These are phyloP conservation scores for Eucalyptus coolabah DNA, from an alignment of 345 rosid genomes.

Conservation along the genomic window DNA sequence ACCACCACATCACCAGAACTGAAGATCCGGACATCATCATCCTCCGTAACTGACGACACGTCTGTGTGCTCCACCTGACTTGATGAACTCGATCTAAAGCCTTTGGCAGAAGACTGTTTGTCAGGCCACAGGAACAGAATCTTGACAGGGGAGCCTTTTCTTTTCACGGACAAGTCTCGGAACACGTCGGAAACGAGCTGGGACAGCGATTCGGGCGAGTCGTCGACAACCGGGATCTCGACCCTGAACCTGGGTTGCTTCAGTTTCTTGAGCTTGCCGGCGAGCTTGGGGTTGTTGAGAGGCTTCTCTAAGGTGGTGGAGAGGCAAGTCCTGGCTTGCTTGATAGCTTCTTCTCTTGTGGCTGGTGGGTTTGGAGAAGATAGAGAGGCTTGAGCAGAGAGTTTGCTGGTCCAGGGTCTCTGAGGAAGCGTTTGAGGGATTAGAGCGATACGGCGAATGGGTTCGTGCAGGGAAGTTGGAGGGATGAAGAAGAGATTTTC, in stretches of 20 bases:
- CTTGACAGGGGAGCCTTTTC: constrained; percentile 45
- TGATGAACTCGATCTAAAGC: constrained; percentile 14
- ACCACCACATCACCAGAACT: constrained; percentile 53
- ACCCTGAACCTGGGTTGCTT: constrained; percentile 69
- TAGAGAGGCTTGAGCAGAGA: constrained; percentile 16
- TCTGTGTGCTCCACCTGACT: constrained; percentile 26
- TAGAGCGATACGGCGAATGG: background rate
- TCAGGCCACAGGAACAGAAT: constrained; percentile 47
- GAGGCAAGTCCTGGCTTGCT: constrained; percentile 74
- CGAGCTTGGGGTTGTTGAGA: constrained; percentile 62
- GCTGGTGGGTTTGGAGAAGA: constrained; percentile 46
- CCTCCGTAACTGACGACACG: constrained; percentile 9
- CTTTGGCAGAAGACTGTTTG: constrained; percentile 18
- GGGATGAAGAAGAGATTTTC: background rate
- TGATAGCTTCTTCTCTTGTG: constrained; percentile 75
- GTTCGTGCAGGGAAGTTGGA: background rate
- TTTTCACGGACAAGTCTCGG: constrained; percentile 30
- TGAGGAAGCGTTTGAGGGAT: background rate
- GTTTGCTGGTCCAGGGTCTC: constrained; percentile 6
- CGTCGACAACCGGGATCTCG: constrained; percentile 62
- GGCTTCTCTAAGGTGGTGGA: constrained; percentile 56
- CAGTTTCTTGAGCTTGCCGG: constrained; percentile 57
- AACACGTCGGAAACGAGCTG: constrained; percentile 49
- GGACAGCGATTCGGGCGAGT: constrained; percentile 48
- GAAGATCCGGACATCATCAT: constrained; percentile 7